phyloP scores from a whole-genome alignment of 371 early-diverging fungal genomes.

The Phascolomyces articulosus region DNA sequence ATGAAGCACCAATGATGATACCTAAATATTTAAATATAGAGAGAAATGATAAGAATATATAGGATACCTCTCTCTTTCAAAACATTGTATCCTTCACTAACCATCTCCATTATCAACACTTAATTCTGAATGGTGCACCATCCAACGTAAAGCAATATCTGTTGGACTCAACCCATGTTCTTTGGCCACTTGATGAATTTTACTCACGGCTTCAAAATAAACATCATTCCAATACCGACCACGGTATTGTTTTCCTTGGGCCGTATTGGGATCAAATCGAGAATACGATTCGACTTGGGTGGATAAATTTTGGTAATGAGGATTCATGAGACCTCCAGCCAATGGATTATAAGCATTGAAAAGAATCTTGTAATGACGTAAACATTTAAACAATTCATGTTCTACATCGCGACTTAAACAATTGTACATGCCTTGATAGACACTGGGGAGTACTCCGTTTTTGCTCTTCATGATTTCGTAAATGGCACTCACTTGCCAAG shows the following conservation, averaged over 20 bases:
- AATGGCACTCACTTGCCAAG: slow-evolving; percentile 54
- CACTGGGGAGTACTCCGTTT: slow-evolving; percentile 48
- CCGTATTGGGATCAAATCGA: slow-evolving; percentile 54
- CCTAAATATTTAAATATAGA: slow-evolving; percentile 23
- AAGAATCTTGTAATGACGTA: slow-evolving; percentile 53
- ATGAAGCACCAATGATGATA: slow-evolving; percentile 66
- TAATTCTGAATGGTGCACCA: slow-evolving; percentile 64
- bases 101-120: slow-evolving; percentile 51
- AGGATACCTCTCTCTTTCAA: too few relatives aligned
- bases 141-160: slow-evolving; percentile 64
- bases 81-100: neutral
- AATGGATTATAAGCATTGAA: slow-evolving; percentile 68
- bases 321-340: slow-evolving; percentile 59
- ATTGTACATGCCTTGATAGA: slow-evolving; percentile 67
- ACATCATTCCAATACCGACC: slow-evolving; percentile 61
- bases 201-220: slow-evolving; percentile 55
- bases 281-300: slow-evolving; percentile 45
- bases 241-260: slow-evolving; percentile 54
- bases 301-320: slow-evolving; percentile 29
- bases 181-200: slow-evolving; percentile 39
- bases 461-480: slow-evolving; percentile 41
- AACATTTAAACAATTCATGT: slow-evolving; percentile 62
- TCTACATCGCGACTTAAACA: slow-evolving; percentile 66
- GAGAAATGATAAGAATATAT: too few relatives aligned
- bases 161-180: slow-evolving; percentile 42